A percentile compares a stretch with the other conserved stretches of the same genome.
These are phyloP conservation scores for Platanthera guangdongensis DNA, from an alignment of 106 monocot genomes.

Conservation along the genomic window DNA sequence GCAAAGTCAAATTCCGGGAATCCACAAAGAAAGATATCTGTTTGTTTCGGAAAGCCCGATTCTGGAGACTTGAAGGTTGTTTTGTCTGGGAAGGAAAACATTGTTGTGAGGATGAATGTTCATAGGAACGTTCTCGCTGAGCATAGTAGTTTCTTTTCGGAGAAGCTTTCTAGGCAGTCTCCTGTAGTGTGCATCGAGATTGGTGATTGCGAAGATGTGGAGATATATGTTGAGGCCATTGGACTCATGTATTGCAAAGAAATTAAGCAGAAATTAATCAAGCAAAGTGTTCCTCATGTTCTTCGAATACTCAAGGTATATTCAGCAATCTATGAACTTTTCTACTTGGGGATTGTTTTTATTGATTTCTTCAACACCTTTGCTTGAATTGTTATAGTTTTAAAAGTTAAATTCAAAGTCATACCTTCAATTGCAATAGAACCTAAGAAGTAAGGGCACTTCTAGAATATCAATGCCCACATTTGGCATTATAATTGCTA, in stretches of 20 bases:
- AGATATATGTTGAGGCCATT: constrained; percentile 92
- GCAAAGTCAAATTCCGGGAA: constrained; percentile 25
- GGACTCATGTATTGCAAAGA: constrained; percentile 96
- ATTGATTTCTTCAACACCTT: not conserved
- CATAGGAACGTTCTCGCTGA: constrained; percentile 61
- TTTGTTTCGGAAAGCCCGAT: constrained; percentile 82
- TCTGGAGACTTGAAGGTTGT: constrained; percentile 77
- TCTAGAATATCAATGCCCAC: not conserved
- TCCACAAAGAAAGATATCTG: constrained; percentile 71
- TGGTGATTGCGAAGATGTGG: constrained; percentile 90
- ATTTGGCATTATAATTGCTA: not conserved
- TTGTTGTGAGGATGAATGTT: constrained; percentile 86
- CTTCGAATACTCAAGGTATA: constrained; percentile 87
- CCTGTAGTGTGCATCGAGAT: constrained; percentile 53
- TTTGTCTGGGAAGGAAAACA: constrained; percentile 77
- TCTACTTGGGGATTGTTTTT: not conserved
- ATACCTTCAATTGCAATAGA: not conserved
- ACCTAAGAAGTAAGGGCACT: not conserved
- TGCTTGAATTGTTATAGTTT: not conserved
- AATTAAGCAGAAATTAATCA: constrained; percentile 78
- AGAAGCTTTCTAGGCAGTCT: constrained; percentile 50
- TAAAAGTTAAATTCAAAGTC: not conserved
- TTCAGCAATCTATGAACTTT: not conserved
- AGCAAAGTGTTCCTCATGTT: constrained; percentile 76
- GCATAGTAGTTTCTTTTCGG: constrained; percentile 70